These are phyloP conservation scores for Nakaseomyces sp. DNA, from an alignment of 1,139 yeast species.

Conservation along the genomic window DNA sequence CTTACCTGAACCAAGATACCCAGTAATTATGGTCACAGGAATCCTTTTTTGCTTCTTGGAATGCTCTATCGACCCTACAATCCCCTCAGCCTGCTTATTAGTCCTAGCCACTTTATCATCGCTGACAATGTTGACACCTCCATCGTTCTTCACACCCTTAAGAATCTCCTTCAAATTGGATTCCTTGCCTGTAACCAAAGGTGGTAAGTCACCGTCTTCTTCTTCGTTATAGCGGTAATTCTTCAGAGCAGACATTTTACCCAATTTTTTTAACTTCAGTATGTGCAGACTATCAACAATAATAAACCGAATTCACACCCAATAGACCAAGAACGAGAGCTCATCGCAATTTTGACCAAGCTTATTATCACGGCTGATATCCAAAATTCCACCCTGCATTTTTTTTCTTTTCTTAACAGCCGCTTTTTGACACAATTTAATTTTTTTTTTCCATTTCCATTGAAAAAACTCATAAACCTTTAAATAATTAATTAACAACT, in stretches of 20 bases:
- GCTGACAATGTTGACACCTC: slow-evolving; percentile 25
- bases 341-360: too few species aligned
- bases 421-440: too few species aligned
- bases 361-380: too few species aligned
- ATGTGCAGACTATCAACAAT: too few species aligned
- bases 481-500: too few species aligned
- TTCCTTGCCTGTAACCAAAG: slow-evolving; percentile 38
- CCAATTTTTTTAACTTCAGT: too few species aligned
- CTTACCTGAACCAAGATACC: slow-evolving; percentile 92
- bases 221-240: slow-evolving; percentile 25
- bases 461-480: too few species aligned
- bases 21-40: slow-evolving; percentile 89
- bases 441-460: too few species aligned
- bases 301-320: too few species aligned
- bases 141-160: slow-evolving; percentile 21
- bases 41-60: slow-evolving; percentile 43
- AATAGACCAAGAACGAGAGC: too few species aligned
- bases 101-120: slow-evolving; percentile 25
- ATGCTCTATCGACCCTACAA: slow-evolving; percentile 10
- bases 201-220: slow-evolving; percentile 44
- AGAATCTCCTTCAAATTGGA: slow-evolving; percentile 24
- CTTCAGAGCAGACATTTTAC: slow-evolving; percentile 26
- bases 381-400: too few species aligned
- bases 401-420: too few species aligned
- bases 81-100: slow-evolving; percentile 22